Conservation (phyloP, 2,329 filamentous ascomycete genomes). For the Aspergillus pseudoterreus region DNA sequence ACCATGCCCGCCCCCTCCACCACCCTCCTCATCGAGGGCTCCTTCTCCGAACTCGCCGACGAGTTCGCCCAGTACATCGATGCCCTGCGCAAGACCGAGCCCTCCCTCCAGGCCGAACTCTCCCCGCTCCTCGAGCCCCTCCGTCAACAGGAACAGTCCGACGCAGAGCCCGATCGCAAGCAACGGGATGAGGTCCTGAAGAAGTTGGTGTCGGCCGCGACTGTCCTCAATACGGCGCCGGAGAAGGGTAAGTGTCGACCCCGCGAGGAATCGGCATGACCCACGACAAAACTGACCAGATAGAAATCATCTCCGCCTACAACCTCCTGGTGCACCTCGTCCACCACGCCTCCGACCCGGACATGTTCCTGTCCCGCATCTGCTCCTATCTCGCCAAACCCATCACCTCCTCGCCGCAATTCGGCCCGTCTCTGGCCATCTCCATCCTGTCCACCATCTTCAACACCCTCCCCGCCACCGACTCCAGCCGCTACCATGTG, state of each 20-base stretch:
- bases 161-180: slow-evolving; percentile 52
- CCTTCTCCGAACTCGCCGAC: slow-evolving; percentile 85
- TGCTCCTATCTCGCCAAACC: slow-evolving; percentile 88
- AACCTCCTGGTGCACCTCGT: slow-evolving; percentile 95
- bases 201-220: slow-evolving; percentile 79
- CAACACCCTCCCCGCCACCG: slow-evolving; percentile 77
- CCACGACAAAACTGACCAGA: slow-evolving; percentile 5
- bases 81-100: slow-evolving; percentile 66
- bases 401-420: slow-evolving; percentile 77
- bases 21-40: slow-evolving; percentile 77
- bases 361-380: slow-evolving; percentile 80
- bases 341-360: slow-evolving; percentile 76
- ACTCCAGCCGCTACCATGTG: slow-evolving; percentile 82
- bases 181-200: slow-evolving; percentile 81
- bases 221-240: slow-evolving; percentile 74
- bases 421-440: slow-evolving; percentile 81
- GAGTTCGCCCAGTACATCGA: slow-evolving; percentile 96
- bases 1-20: slow-evolving; percentile 59
- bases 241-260: slow-evolving; percentile 64
- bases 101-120: slow-evolving; percentile 59
- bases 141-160: slow-evolving; percentile 51
- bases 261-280: no score
- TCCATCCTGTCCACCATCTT: slow-evolving; percentile 92
- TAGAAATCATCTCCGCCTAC: slow-evolving; percentile 90
- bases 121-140: slow-evolving; percentile 62